These are phyloP conservation scores for Ziziphus jujuba DNA, from an alignment of 306 rosid genomes.

Conservation along the genomic window DNA sequence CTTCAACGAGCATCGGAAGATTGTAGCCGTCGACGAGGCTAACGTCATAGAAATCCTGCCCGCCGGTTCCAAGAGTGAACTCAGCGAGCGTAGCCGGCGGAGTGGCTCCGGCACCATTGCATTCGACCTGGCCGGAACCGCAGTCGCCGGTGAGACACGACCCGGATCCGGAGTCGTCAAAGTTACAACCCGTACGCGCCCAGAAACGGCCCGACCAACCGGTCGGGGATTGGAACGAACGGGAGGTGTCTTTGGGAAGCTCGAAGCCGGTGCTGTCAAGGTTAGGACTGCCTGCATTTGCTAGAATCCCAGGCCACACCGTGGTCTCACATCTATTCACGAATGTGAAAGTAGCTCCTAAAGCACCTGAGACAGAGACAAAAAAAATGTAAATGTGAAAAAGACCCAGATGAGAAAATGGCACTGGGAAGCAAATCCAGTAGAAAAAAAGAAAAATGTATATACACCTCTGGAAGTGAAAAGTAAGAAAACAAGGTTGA, in stretches of 20 bases:
- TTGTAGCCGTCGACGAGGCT: constrained; percentile 98
- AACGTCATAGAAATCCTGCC: constrained; percentile 91
- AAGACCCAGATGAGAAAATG: not conserved
- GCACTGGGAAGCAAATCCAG: no score
- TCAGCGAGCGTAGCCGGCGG: constrained; percentile 89
- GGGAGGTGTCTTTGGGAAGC: constrained; percentile 66
- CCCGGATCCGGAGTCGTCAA: constrained; percentile 74
- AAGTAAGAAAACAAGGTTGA: constrained; percentile 27
- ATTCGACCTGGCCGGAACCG: constrained; percentile 71
- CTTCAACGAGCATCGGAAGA: constrained; percentile 77
- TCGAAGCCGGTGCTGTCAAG: constrained; percentile 87
- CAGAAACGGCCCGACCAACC: constrained; percentile 99
- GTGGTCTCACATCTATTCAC: constrained; percentile 76
- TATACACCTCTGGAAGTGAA: constrained; percentile 41
- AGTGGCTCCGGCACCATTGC: constrained; percentile 91
- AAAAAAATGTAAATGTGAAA: not conserved
- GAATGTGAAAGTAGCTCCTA: constrained; percentile 71
- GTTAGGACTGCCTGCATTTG: constrained; percentile 70
- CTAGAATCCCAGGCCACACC: constrained; percentile 93
- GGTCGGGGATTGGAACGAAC: constrained; percentile 76
- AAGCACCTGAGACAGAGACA: constrained; percentile 33
- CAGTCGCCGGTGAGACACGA: constrained; percentile 91
- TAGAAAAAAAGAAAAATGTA: no score
- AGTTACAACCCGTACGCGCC: constrained; percentile 78
- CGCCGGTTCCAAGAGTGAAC: constrained; percentile 86